Percentiles rank a stretch among this genome's conserved stretches.
These are phyloP conservation scores for Citrus inodora DNA, from an alignment of 345 rosid genomes.

Conservation along the genomic window DNA sequence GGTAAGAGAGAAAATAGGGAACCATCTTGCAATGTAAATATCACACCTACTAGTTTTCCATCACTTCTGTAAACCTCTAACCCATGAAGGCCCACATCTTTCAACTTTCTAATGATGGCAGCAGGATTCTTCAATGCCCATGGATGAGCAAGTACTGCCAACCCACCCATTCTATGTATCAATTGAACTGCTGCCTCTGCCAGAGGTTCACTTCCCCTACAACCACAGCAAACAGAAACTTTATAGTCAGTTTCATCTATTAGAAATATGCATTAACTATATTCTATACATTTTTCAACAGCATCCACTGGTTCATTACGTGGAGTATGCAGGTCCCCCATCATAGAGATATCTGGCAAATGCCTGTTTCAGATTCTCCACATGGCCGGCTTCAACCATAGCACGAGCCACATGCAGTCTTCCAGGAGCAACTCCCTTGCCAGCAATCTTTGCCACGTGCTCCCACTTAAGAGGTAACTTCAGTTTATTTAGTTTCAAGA, in stretches of 20 bases:
- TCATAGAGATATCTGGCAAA: conserved; percentile 77
- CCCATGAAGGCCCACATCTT: conserved; percentile 88
- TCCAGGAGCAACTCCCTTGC: conserved; percentile 92
- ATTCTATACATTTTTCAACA: neutral
- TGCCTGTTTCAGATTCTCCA: conserved; percentile 84
- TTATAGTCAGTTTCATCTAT: neutral
- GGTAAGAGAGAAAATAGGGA: neutral
- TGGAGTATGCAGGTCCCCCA: conserved; percentile 92
- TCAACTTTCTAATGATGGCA: conserved; percentile 53
- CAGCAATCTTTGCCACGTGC: conserved; percentile 77
- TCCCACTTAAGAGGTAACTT: conserved; percentile 91
- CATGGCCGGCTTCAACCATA: conserved; percentile 88
- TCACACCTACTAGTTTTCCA: conserved; percentile 69
- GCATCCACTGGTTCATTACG: conserved; percentile 36
- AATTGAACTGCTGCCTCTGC: conserved; percentile 74
- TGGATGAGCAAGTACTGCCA: conserved; percentile 98
- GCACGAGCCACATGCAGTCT: conserved; percentile 95
- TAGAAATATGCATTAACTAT: conserved; percentile 2
- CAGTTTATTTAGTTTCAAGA: conserved; percentile 71
- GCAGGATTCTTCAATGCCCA: conserved; percentile 87
- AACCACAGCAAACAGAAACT: conserved; percentile 8
- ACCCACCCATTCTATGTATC: conserved; percentile 74
- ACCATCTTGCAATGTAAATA: conserved; percentile 1
- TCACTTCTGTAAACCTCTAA: conserved; percentile 87
- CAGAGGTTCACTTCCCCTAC: conserved; percentile 86